phyloP scores from a whole-genome alignment of 306 rosid genomes.

The Cucurbita moschata region DNA sequence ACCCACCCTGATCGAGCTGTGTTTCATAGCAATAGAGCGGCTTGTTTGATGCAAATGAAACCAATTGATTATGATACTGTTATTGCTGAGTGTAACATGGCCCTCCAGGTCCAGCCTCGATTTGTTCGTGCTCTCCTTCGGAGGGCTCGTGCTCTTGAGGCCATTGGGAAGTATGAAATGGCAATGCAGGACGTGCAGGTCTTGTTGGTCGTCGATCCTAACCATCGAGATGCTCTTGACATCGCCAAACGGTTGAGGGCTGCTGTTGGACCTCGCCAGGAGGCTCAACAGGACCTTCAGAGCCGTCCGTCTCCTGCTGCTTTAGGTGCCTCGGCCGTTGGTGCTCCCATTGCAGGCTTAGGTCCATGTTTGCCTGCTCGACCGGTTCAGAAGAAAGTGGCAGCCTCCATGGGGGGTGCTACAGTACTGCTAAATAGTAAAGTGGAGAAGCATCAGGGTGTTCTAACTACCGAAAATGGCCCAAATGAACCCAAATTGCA shows the following conservation, averaged over 20 bases:
- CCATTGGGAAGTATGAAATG: slow-evolving; percentile 65
- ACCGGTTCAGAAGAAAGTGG: slow-evolving; percentile 44
- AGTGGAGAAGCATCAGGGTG: slow-evolving; percentile 37
- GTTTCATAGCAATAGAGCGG: slow-evolving; percentile 85
- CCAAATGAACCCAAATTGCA: slow-evolving; percentile 31
- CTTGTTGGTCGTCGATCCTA: slow-evolving; percentile 57
- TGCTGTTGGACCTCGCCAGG: slow-evolving; percentile 68
- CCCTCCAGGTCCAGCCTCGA: slow-evolving; percentile 79
- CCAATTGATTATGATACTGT: slow-evolving; percentile 79
- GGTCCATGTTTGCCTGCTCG: slow-evolving; percentile 83
- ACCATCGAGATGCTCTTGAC: slow-evolving; percentile 67
- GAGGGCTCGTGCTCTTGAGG: slow-evolving; percentile 77
- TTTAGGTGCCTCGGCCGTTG: slow-evolving; percentile 90
- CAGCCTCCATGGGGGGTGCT: slow-evolving; percentile 19
- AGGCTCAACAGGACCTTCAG: slow-evolving; percentile 87
- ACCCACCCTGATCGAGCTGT: slow-evolving; percentile 65
- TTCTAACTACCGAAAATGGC: slow-evolving; percentile 44
- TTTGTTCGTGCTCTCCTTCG: slow-evolving; percentile 76
- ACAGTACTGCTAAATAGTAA: slow-evolving; percentile 28
- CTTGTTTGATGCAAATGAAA: slow-evolving; percentile 95
- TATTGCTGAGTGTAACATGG: slow-evolving; percentile 80
- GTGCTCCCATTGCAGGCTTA: slow-evolving; percentile 78
- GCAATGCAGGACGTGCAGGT: slow-evolving; percentile 79
- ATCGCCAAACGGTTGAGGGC: slow-evolving; percentile 61
- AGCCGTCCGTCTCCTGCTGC: slow-evolving; percentile 99